Evolutionary conservation across 495 filamentous ascomycete genomes (phyloP), one percentile per base, ranked within the genome.

Genomic region (Xylaria telfairii): DNA sequence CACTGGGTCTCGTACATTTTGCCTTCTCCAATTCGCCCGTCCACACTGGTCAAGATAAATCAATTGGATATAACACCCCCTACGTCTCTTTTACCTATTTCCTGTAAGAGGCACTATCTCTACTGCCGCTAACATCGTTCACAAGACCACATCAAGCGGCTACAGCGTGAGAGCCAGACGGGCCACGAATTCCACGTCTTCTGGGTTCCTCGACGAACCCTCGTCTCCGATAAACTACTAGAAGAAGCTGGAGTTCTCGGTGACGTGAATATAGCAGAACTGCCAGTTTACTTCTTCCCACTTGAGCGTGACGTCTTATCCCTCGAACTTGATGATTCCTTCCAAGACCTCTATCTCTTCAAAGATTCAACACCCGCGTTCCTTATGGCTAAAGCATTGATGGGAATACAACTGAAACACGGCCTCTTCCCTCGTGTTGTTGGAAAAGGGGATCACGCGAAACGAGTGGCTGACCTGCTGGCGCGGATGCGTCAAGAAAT

Each of bases 181-280:
- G 92, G 95, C 68, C 95, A 98, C 87, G 96, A 98, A 76, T 96
- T 98, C 80, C 93, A 92, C 53, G 90, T 98, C 71, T 92, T 98
- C 76, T 97, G 95, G 90, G 90, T 94, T 19, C 96, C 96, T 7
- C 89, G 96, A 68, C 92, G 96, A 63, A 98, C 96, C 13, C 84
- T 96, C 49, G 92, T 98, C 65, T 95, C 92, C 76, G 92, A 98
- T 80, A 90, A 93, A 73, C 90, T 99, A 46, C 82, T 99, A 42
- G 96, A 99, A 81, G 94, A 97, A 75, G 91, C 92, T 28, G 96
- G 96, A 30, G 92, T 98, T 47, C 87, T 97, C 51, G 96, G 96
- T 34, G 96, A 99, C 80, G 91, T 94, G 66, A 97, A 89, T 73
- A 90, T 98, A 69, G 85, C 89, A 67, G 94, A 97, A 76, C 88